phyloP scores from a whole-genome alignment of 371 early-diverging fungal genomes.

The Mortierella sp. region DNA sequence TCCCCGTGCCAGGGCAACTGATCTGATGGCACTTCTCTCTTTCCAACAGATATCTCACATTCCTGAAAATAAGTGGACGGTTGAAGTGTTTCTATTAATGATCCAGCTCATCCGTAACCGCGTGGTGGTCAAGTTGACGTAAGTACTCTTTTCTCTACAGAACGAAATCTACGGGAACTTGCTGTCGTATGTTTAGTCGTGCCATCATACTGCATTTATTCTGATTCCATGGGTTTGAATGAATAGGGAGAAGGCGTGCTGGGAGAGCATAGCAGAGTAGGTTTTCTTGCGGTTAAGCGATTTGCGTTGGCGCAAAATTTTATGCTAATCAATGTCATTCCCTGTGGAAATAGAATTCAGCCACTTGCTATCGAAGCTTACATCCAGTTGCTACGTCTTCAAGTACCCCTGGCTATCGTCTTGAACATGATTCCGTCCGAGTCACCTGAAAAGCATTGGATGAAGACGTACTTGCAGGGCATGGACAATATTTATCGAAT shows the following conservation, averaged over 20 bases:
- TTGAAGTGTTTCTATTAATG: slow-evolving; percentile 25
- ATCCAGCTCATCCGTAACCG: slow-evolving; percentile 15
- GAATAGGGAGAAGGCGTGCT: slow-evolving; percentile 27
- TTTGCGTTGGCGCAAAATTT: too few species aligned
- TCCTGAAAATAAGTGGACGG: slow-evolving; percentile 20
- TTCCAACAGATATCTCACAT: slow-evolving; percentile 20
- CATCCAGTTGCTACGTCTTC: slow-evolving; percentile 16
- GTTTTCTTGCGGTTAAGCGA: too few species aligned
- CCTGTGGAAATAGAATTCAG: slow-evolving; percentile 14
- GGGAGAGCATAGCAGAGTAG: slow-evolving; percentile 41
- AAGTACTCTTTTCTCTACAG: background rate
- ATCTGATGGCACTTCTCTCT: background rate
- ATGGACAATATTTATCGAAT: slow-evolving; percentile 23
- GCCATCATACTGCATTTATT: too few species aligned
- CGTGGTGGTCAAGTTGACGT: background rate
- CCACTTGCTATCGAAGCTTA: slow-evolving; percentile 41
- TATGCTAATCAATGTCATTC: background rate
- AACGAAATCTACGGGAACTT: too few species aligned
- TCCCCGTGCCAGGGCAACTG: background rate
- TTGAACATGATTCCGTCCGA: slow-evolving; percentile 29
- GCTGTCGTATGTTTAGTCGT: too few species aligned
- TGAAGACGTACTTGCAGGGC: slow-evolving; percentile 37
- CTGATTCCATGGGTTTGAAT: too few species aligned
- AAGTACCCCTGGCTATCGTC: slow-evolving; percentile 18
- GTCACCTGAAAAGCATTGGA: slow-evolving; percentile 30